Base-by-base conservation (phyloP, 306 rosid species). In the Datisca glomerata region DNA sequence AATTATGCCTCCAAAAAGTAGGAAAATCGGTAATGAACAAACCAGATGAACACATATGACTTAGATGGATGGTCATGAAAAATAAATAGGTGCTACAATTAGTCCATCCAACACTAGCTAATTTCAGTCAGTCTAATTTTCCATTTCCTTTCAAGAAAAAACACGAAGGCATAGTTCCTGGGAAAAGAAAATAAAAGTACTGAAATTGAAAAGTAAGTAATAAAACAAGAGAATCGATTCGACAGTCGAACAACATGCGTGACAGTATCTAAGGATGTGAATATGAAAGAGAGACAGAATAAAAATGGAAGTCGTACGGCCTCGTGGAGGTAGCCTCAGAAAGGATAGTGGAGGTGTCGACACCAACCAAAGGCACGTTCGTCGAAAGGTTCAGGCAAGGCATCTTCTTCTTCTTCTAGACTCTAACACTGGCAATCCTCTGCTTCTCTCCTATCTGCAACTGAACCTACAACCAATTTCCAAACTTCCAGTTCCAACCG, bases 291-390 rank as follows among this genome's bases (percentile, higher is more conserved):
- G 20, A 21, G 18, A 38, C 19, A 27, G 16, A 16, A 27, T 27
- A 45, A 34, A 21, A 22, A 15, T 6, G 43, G 11, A 20, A 33
- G 18, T 1, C 74, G 24, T 74, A 83, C 95, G 31, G 91, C 61
- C 58, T 76, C 93, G 73, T 61, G 65, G 97, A 80, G 66, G 93
- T 79, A 59, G 93, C 91, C 51, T 89, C 91, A 2, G 97, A 72
- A 49, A 89, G 91, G 60, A 89, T 66, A 64, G 86, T 67, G 47
- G 97, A 89, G 68, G 91, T 74, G 75, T 83, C 93, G 1, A 83
- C 62, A 35, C 86, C 85, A 5, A 76, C 89, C 0, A 80, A 75
- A 69, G 49, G 41, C 18, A 89, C 84, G 76, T 89, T 89, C 20
- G 83, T 69, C 21, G 93, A 77, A 57, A 89, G 24, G 67, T 77